Base-by-base conservation (phyloP, 495 filamentous ascomycete species). In the Penicillium cataractarum region DNA sequence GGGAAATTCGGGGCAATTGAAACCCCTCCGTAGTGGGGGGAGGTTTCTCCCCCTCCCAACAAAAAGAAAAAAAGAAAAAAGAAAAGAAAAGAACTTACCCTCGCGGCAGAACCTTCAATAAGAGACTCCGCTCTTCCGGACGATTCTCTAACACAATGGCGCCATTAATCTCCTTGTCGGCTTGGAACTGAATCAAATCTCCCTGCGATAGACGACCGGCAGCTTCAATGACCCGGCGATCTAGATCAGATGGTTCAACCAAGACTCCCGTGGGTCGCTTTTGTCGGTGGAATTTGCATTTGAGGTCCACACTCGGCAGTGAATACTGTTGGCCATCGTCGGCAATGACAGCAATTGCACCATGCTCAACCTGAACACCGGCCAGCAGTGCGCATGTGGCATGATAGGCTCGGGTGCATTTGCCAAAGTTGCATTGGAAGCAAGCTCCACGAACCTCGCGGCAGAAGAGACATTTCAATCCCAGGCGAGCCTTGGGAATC, bases 401-500 rank as follows among this genome's bases (percentile, higher is more conserved):
- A 74, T 99, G 95, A 73, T 96, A 99, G 3, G 96, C 88, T 61
- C 94, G 83, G 26, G 90, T 90, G 73, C 95, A 99, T 74, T 97
- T 98, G 81, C 92, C 95, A 60, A 89, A 88, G 7, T 92, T 95
- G 78, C 95, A 99, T 74, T 99, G 95, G 80, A 99, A 97, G 76
- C 93, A 97, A 17, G 93, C 90, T 29, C 95, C 95, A 62, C 89
- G 92, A 71, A 92, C 95, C 51, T 92, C 94, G 37, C 92, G 91
- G 71, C 95, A 99, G 75, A 92, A 97, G 53, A 93, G 86, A 76
- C 95, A 99, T 72, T 93, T 96, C 59, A 98, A 86, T 9, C 95
- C 92, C 67, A 95, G 75, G 12, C 95, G 89, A 60, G 88, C 93
- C 75, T 95, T 96, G 65, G 91, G 86, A 70, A 98, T 92, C 58